Evolutionary conservation across 495 filamentous ascomycete species (phyloP), one percentile per base, ranked within the genome.

Genomic region (Jackrogersella minutella): DNA sequence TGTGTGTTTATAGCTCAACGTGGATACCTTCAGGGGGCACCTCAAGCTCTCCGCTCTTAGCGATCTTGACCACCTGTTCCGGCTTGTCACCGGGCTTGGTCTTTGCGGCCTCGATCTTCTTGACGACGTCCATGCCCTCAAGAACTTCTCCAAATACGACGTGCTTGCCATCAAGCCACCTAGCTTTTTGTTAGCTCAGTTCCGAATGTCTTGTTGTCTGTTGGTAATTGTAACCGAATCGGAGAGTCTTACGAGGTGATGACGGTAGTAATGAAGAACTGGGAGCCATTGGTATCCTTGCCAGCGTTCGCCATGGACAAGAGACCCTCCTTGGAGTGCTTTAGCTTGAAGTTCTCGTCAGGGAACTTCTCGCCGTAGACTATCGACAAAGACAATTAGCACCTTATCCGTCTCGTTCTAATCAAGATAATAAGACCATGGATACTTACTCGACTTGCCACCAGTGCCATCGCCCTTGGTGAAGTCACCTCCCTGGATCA

Each of bases 281-380:
- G 96, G 49, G 91, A 96, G 70, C 96, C 96, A 75, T 99, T 99
- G 83, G 95, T 99, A 77, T 98, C 92, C 80, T 91, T 90, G 78
- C 96, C 95, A 60, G 93, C 89, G 79, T 99, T 99, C 77, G 95
- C 95, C 93, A 97, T 97, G 81, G 89, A 91, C 80, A 88, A 76
- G 31, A 81, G 73, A 74, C 86, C 82, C 73, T 80, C 81, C 78
- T 84, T 86, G 75, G 80, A 76, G 82, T 87, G 85, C 87, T 96
- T 96, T 60, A 99, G 86, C 90, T 98, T 99, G 88, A 99, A 99
- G 90, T 98, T 99, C 90, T 99, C 95, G 79, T 99, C 95, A 52
- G 85, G 73, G 80, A 98, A 99, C 82, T 94, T 97, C 66, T 88
- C 85, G 70, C 95, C 95, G 78, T 98, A 99, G 82, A 99, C 84